A percentile compares a stretch with the other conserved stretches of the same genome.
phyloP scores from a whole-genome alignment of 1,139 yeast species.

The Taphrina deformans region DNA sequence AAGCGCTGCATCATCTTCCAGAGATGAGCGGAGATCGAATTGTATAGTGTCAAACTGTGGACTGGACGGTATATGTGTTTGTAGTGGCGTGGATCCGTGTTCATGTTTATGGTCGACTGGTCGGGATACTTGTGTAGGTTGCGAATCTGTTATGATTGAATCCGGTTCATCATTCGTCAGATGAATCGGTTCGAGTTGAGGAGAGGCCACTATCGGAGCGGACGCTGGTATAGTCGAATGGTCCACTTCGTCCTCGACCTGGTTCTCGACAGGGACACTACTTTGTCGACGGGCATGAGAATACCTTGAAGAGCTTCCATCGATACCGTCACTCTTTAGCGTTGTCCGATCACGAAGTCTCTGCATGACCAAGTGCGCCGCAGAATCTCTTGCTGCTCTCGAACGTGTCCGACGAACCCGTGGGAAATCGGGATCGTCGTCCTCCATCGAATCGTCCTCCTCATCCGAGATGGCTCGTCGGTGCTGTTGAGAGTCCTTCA shows the following conservation, averaged over 20 bases:
- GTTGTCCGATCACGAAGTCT: slow-evolving; percentile 18
- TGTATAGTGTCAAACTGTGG: neutral
- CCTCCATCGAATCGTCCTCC: slow-evolving; percentile 6
- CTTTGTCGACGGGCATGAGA: neutral
- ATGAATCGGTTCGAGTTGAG: neutral
- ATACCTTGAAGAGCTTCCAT: neutral
- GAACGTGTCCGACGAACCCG: slow-evolving; percentile 4
- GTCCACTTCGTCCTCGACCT: neutral
- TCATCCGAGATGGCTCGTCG: slow-evolving; percentile 1
- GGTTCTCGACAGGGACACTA: neutral
- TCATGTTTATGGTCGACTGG: neutral
- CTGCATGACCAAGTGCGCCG: slow-evolving; percentile 10
- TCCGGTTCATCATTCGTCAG: neutral
- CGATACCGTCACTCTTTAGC: neutral
- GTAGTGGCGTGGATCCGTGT: neutral
- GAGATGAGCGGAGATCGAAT: neutral
- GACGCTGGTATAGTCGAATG: slow-evolving; percentile 25
- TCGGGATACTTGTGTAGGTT: neutral
- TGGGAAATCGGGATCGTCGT: slow-evolving; percentile 30
- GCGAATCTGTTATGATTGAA: slow-evolving; percentile 19
- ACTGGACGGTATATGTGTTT: neutral
- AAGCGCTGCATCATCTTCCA: neutral
- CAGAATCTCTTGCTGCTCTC: neutral
- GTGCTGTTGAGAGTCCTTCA: slow-evolving; percentile 27
- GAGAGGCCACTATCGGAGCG: slow-evolving; percentile 2